Conservation (phyloP, 2,329 filamentous ascomycete species). For the Colletotrichum agaves region DNA sequence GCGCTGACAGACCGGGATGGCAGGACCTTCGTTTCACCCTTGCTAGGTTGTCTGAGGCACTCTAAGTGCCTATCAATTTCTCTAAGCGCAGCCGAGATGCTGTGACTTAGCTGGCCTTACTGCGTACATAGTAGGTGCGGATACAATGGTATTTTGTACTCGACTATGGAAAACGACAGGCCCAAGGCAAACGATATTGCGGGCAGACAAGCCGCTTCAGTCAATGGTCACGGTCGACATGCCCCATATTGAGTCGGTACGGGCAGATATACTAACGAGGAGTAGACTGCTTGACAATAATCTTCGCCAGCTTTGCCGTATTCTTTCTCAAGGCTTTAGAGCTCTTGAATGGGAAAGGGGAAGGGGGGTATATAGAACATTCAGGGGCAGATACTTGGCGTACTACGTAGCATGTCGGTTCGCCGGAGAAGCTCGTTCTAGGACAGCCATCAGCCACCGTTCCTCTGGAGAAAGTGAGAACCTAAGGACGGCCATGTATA, state of each 20-base stretch:
- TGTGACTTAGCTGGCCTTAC: background rate
- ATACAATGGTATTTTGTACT: background rate
- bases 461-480: background rate
- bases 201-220: slow-evolving; percentile 5
- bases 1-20: slow-evolving; percentile 24
- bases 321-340: background rate
- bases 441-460: background rate
- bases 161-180: background rate
- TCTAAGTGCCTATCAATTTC: background rate
- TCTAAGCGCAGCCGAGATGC: background rate
- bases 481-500: background rate
- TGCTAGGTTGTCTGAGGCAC: slow-evolving; percentile 6
- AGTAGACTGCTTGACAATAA: slow-evolving; percentile 27
- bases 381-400: background rate
- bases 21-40: slow-evolving; percentile 7
- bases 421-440: too few species aligned
- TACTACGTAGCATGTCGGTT: too few species aligned
- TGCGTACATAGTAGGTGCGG: too few species aligned
- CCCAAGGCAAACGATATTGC: slow-evolving; percentile 20
- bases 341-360: too few species aligned
- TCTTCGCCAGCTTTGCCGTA: slow-evolving; percentile 18
- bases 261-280: slow-evolving; percentile 23
- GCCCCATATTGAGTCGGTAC: slow-evolving; percentile 6
- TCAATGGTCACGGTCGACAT: slow-evolving; percentile 21
- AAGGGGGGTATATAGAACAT: too few species aligned